A percentile compares a stretch with the other conserved stretches of the same genome.
These are phyloP conservation scores for Aspergillus asperescens DNA, from an alignment of 495 filamentous ascomycete species.

Conservation along the genomic window DNA sequence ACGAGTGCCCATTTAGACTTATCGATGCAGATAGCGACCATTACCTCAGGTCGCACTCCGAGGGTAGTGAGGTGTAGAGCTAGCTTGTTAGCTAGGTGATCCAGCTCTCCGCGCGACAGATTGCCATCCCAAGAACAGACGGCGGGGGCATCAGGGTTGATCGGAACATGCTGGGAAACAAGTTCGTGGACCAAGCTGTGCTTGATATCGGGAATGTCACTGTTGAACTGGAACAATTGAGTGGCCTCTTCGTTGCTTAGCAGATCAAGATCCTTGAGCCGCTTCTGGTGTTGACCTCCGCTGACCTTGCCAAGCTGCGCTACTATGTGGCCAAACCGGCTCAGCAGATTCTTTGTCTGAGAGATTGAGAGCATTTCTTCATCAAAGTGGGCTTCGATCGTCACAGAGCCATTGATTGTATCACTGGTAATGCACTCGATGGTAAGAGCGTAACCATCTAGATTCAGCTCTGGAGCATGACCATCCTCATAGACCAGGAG, in stretches of 20 bases:
- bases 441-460: conserved; percentile 32
- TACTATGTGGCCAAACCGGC: conserved; percentile 16
- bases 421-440: conserved; percentile 21
- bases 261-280: neutral
- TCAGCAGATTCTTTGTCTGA: neutral
- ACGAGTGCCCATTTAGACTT: conserved; percentile 43
- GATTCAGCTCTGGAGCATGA: neutral
- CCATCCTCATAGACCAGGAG: conserved; percentile 19
- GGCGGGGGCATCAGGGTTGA: neutral
- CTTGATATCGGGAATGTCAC: neutral
- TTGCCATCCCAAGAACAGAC: conserved; percentile 25
- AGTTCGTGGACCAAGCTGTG: conserved; percentile 7
- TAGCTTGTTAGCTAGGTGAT: conserved; percentile 25
- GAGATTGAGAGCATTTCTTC: neutral
- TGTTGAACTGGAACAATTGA: conserved; percentile 13
- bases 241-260: conserved; percentile 6
- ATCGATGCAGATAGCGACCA: conserved; percentile 49
- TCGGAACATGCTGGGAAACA: neutral
- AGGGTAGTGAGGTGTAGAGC: conserved; percentile 27
- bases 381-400: conserved; percentile 9
- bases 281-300: neutral
- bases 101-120: conserved; percentile 30
- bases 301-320: neutral
- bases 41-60: conserved; percentile 32
- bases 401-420: neutral